These are phyloP conservation scores for Lipomyces lipofer DNA, from an alignment of 805 yeast species.

Conservation along the genomic window DNA sequence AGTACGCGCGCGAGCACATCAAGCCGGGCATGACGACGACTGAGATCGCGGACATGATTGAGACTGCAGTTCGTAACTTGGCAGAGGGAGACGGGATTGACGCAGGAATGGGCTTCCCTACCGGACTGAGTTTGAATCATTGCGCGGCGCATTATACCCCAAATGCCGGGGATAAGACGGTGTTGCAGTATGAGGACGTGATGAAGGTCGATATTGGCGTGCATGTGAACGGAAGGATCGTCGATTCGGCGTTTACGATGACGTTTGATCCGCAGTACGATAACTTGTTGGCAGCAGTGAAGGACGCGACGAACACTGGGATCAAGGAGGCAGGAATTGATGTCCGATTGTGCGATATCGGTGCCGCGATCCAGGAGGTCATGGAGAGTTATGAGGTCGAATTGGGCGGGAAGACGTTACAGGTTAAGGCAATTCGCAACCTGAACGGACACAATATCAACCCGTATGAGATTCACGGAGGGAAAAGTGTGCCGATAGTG, in stretches of 20 bases:
- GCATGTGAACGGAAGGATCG: conserved; percentile 89
- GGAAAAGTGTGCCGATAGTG: conserved; percentile 95
- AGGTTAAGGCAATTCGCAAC: conserved; percentile 86
- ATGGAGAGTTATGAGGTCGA: conserved; percentile 97
- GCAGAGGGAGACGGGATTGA: conserved; percentile 57
- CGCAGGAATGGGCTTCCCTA: conserved; percentile 96
- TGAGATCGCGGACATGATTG: conserved; percentile 87
- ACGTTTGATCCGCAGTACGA: conserved; percentile 85
- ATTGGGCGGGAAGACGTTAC: conserved; percentile 78
- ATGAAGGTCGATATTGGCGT: conserved; percentile 97
- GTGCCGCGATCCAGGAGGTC: conserved; percentile 93
- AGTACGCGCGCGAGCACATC: conserved; percentile 68
- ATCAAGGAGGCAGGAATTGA: conserved; percentile 92
- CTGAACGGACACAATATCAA: conserved; percentile 92
- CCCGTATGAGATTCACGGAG: conserved; percentile 84
- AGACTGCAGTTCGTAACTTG: conserved; percentile 74
- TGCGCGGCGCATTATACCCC: conserved; percentile 99
- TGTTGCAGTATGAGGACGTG: conserved; percentile 81
- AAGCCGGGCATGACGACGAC: conserved; percentile 91
- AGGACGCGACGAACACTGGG: conserved; percentile 93
- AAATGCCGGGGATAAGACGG: conserved; percentile 86
- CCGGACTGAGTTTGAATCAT: conserved; percentile 91
- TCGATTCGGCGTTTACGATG: conserved; percentile 93
- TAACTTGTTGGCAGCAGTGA: conserved; percentile 76
- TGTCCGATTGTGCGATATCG: conserved; percentile 90